Evolutionary conservation across 2,329 filamentous ascomycete genomes (phyloP).

Genomic region (Aureobasidium sp.): DNA sequence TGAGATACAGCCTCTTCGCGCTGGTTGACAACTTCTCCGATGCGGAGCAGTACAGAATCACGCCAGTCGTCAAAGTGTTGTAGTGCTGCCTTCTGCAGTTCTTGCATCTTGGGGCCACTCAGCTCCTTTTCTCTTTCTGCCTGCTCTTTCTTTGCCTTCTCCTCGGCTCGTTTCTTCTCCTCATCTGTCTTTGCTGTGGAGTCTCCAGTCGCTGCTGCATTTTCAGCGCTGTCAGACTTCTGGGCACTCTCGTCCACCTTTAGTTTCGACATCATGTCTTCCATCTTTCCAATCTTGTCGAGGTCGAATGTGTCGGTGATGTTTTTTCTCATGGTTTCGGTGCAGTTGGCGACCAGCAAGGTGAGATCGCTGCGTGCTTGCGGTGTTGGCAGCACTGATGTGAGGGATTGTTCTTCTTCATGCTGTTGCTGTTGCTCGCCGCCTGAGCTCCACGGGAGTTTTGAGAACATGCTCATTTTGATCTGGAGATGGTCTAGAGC

Average conservation of each 20-base stretch:
- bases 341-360: conserved; percentile 40
- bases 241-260: conserved; percentile 19
- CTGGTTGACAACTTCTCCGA: conserved; percentile 57
- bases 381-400: conserved; percentile 38
- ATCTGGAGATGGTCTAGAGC: background rate
- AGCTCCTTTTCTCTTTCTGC: conserved; percentile 43
- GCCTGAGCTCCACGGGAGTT: conserved; percentile 13
- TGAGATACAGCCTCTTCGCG: conserved; percentile 27
- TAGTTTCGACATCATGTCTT: conserved; percentile 24
- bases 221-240: background rate
- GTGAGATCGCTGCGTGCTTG: conserved; percentile 39
- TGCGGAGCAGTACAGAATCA: conserved; percentile 58
- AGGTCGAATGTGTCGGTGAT: conserved; percentile 39
- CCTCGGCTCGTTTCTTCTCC: conserved; percentile 25
- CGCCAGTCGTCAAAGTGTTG: conserved; percentile 77
- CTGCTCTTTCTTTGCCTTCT: conserved; percentile 29
- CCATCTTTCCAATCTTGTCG: conserved; percentile 27
- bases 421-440: conserved; percentile 12
- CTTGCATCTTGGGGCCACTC: conserved; percentile 46
- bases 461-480: conserved; percentile 17
- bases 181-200: conserved; percentile 23
- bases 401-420: conserved; percentile 34
- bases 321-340: conserved; percentile 39
- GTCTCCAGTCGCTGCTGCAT: background rate
- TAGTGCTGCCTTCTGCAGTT: conserved; percentile 63